Evolutionary conservation across 306 rosid species (phyloP), one percentile per base, ranked within the genome.

Genomic region (Rubus idaeus): DNA sequence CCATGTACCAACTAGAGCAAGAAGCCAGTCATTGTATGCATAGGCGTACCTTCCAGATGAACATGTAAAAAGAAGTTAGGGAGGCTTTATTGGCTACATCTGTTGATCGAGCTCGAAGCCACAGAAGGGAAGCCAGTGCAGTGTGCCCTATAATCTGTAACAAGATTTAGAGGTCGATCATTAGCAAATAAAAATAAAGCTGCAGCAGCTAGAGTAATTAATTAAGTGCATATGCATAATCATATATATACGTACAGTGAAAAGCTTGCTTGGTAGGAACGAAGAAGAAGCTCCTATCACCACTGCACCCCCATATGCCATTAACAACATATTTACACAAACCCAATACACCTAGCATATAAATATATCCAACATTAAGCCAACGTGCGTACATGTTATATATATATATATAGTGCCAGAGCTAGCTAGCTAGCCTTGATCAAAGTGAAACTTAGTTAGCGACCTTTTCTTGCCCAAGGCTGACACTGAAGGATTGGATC

Each of bases 401-500:
- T 23, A 23, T 23, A 23, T 23, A n/a, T 13, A 17, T 58, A 5
- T 60, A 60, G 23, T 16, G 70, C 46, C 26, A 23, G 26, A 23
- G 26, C 26, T 23, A 23, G 26, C 26, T 23, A 23, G 26, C 26
- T 23, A 23, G 26, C 26, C 42, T 64, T 7, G 0, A 41, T 17
- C 47, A 0, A 18, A 10, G 5, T 40, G 10, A 52, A 52, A 55
- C 5, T 37, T 46, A 69, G 49, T 11, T 23, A 23, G 26, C 26
- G 47, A 70, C 75, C 81, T 50, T 78, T 39, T 78, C 55, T 21
- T 70, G 76, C 37, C 81, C 81, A 6, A 78, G 70, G 58, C 63
- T 78, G 21, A 70, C 76, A 40, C 81, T 78, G 71, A 78, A 70
- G 8, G 76, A 78, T 60, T 78, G 76, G 64, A 70, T 78, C 6